phyloP scores from a whole-genome alignment of 805 yeast species.

The Suhomyces sp. region DNA sequence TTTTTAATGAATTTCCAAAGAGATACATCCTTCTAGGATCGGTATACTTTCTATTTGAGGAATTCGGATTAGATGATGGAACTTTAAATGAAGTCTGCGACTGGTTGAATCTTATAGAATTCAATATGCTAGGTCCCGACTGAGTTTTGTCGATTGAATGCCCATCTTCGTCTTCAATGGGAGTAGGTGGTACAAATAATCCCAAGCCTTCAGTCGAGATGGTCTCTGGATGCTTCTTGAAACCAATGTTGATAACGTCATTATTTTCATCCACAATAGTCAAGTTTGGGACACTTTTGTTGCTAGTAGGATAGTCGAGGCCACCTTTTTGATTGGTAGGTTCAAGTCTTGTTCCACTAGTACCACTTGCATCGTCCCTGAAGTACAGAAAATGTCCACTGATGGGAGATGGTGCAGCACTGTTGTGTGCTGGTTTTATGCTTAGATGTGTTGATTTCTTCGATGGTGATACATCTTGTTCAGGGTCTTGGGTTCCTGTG shows the following conservation, averaged over 20 bases:
- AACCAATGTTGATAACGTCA: constrained; percentile 2
- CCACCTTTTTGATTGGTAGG: not conserved
- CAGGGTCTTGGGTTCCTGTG: constrained; percentile 1
- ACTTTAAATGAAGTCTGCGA: not conserved
- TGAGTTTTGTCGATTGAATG: not conserved
- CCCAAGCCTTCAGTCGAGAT: constrained; percentile 3
- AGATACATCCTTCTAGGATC: constrained; percentile 17
- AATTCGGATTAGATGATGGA: not conserved
- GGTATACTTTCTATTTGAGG: not conserved
- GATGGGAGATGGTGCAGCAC: constrained; percentile 6
- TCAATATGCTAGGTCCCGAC: not conserved
- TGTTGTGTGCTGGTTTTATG: constrained; percentile 1
- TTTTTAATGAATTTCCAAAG: constrained; percentile 36
- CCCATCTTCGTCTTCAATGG: no score
- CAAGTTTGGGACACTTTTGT: constrained; percentile 20
- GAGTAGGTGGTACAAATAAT: no score
- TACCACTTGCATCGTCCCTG: constrained; percentile 3
- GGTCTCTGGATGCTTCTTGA: not conserved
- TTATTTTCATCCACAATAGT: constrained; percentile 10
- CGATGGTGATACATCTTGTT: constrained; percentile 3
- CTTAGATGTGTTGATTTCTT: not conserved
- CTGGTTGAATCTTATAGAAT: not conserved
- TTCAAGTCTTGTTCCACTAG: not conserved
- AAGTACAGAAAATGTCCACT: constrained; percentile 9
- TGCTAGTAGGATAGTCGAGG: constrained; percentile 15